Conservation (phyloP, 305 asterid species). For the Solanum hybrid region DNA sequence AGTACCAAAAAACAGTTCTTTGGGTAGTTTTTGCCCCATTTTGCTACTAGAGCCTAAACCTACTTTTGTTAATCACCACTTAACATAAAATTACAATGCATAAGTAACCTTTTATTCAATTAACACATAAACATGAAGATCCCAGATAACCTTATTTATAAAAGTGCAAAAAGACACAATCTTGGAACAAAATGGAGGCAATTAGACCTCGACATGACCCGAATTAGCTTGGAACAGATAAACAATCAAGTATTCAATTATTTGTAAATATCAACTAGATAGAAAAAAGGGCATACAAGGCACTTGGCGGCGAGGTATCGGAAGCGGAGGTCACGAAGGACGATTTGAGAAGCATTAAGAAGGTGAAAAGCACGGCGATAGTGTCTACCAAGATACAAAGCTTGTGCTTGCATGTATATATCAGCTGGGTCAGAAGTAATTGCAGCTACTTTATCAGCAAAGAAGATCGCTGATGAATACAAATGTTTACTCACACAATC, state of each 20-base stretch:
- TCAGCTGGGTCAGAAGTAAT: slow-evolving; percentile 94
- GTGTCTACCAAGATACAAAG: slow-evolving; percentile 91
- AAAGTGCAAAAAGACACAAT: neutral
- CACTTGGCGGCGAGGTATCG: slow-evolving; percentile 96
- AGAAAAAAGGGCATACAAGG: slow-evolving; percentile 38
- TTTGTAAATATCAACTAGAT: too few species aligned
- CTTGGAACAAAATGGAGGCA: neutral
- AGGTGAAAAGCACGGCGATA: slow-evolving; percentile 96
- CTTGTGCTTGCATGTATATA: slow-evolving; percentile 99
- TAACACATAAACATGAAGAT: neutral
- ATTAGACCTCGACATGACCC: neutral
- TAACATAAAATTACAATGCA: neutral
- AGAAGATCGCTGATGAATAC: slow-evolving; percentile 92
- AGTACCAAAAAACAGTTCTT: neutral
- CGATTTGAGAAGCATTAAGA: slow-evolving; percentile 86
- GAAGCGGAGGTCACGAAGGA: slow-evolving; percentile 85
- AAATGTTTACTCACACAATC: slow-evolving; percentile 98
- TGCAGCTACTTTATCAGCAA: slow-evolving; percentile 98
- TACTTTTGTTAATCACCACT: neutral
- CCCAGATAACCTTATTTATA: neutral
- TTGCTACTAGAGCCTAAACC: neutral
- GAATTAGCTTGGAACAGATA: neutral
- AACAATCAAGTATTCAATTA: neutral
- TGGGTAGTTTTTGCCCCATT: neutral
- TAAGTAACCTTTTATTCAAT: neutral